phyloP scores from a whole-genome alignment of 768 basidiomycete species.

The Amanita rubescens region DNA sequence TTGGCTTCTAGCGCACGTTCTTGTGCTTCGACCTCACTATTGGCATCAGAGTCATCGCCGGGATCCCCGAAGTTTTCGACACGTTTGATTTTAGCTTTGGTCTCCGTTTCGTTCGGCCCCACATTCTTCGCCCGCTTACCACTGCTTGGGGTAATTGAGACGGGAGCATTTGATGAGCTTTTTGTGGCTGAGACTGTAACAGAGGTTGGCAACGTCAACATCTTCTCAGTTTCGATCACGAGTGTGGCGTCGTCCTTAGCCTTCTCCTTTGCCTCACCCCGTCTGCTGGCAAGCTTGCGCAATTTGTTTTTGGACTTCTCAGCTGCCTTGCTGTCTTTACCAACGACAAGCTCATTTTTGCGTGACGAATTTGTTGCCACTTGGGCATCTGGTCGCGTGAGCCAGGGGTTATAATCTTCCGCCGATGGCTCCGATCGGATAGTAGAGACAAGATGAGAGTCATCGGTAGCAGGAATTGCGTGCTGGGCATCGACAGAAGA shows the following conservation, averaged over 20 bases:
- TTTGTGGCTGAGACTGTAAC: background rate
- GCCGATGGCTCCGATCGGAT: conserved; percentile 10
- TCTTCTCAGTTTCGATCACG: conserved; percentile 61
- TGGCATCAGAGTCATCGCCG: conserved; percentile 44
- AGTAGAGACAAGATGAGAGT: conserved; percentile 10
- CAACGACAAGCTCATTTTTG: conserved; percentile 69
- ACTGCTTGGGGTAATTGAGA: background rate
- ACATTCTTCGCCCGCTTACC: background rate
- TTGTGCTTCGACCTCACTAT: conserved; percentile 68
- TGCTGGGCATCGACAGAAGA: conserved; percentile 8
- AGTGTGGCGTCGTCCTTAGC: conserved; percentile 69
- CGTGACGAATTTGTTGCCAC: conserved; percentile 40
- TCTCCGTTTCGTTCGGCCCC: background rate
- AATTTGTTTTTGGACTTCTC: conserved; percentile 72
- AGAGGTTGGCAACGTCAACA: conserved; percentile 27
- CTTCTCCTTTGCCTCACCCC: conserved; percentile 47
- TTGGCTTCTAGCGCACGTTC: conserved; percentile 42
- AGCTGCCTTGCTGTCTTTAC: conserved; percentile 52
- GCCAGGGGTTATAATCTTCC: conserved; percentile 72
- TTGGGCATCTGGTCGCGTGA: conserved; percentile 30
- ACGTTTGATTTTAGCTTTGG: conserved; percentile 24
- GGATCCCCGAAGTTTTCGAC: conserved; percentile 39
- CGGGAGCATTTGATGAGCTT: background rate
- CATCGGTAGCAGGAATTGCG: conserved; percentile 10
- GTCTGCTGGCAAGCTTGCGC: conserved; percentile 55